Base-by-base conservation (phyloP, 305 asterid species). In the Petunia hybrid region DNA sequence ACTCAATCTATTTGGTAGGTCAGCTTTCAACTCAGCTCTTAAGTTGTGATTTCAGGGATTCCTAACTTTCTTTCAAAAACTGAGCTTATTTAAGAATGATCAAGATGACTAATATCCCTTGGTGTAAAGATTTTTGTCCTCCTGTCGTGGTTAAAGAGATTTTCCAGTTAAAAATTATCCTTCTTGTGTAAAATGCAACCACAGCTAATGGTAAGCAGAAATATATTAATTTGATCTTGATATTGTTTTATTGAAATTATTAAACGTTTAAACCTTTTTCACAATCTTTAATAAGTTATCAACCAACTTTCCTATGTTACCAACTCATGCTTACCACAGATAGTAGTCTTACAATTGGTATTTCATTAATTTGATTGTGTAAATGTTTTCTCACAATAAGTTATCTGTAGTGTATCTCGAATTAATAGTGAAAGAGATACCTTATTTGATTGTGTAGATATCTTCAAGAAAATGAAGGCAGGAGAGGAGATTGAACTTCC, bases 21-120 rank as follows among this genome's bases (percentile, higher is more conserved):
- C 81, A 75, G 78, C 62, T 80, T 76, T 65, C 68, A 66, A 64
- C 79, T 80, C 22, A 31, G 6, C 31, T 14, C 46, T 41, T 12
- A 65, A 39, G 12, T 38, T 65, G 46, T 31, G 9, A 16, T 57
- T n/a, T n/a, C 22, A n/a, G 3, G 63, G 63, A 57, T 57, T n/a
- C 2, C 2, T 57, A 14, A 2, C 7, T 35, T 35, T 9, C 5
- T 12, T 5, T 38, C 42, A 6, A 57, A 57, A 2, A 57, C 31
- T 22, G 3, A 57, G 9, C 35, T 57, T 35, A n/a, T 59, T 16
- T 59, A 59, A 6, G 35, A 40, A 66, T 3, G 22, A 40, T 48
- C 31, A 22, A 22, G 40, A 39, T 14, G 41, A 41, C 53, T 66
- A 66, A 66, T 66, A 53, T 46, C 53, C 53, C 1, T 22, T 22